Percentiles rank a stretch among this genome's conserved stretches.
Evolutionary conservation across 2,329 filamentous ascomycete genomes (phyloP).

Genomic region (Pestalotiopsis sp.): DNA sequence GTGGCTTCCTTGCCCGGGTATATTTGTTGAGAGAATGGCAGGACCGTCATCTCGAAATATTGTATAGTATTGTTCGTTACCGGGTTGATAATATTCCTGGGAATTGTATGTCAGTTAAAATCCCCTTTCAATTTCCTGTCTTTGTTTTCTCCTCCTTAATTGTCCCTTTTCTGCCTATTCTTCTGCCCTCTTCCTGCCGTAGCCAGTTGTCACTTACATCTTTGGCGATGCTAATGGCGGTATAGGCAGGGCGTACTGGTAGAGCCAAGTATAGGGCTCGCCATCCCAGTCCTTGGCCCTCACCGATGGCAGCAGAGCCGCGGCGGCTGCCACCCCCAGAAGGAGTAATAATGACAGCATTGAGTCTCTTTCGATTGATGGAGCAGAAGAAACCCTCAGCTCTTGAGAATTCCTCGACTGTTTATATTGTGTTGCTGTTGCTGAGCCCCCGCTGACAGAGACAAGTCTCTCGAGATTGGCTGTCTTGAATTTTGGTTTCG

Average conservation of each 20-base stretch:
- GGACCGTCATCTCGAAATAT: conserved; percentile 40
- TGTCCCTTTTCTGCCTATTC: too few relatives aligned
- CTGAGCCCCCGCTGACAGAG: not conserved
- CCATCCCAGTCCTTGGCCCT: conserved; percentile 25
- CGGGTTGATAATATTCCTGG: conserved; percentile 37
- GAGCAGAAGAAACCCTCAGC: not conserved
- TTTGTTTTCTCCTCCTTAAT: too few relatives aligned
- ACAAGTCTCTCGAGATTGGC: not conserved
- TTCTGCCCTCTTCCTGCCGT: too few relatives aligned
- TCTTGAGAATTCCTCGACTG: not conserved
- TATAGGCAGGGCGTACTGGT: conserved; percentile 45
- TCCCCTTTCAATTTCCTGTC: too few relatives aligned
- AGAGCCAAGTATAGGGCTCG: conserved; percentile 41
- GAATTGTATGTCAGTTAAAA: not conserved
- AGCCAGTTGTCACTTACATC: conserved; percentile 34
- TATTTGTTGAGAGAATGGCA: conserved; percentile 35
- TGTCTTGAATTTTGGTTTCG: not conserved
- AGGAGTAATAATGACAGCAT: not conserved
- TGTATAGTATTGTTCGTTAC: conserved; percentile 36
- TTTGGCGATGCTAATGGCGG: conserved; percentile 44
- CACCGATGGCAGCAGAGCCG: not conserved
- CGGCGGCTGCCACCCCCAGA: not conserved
- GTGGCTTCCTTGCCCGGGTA: conserved; percentile 37
- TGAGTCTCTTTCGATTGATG: not conserved
- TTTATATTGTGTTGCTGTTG: not conserved